Evolutionary conservation across 2,329 filamentous ascomycete species (phyloP), one percentile per base, ranked within the genome.

Genomic region (Phialophora verrucosa): DNA sequence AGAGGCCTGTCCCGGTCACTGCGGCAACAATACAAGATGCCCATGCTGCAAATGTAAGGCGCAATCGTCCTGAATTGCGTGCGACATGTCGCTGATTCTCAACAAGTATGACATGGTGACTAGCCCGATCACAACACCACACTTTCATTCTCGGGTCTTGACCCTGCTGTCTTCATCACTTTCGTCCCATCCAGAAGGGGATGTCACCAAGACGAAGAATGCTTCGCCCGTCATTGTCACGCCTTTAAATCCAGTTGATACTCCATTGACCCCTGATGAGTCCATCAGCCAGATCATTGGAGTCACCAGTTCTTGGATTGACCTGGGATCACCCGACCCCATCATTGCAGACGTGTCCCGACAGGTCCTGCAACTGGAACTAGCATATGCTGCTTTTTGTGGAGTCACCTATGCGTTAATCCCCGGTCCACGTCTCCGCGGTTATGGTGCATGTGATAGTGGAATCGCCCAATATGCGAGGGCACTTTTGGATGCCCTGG

Each of bases 301-400:
- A 14, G 89, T 90, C 65, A 88, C 88, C n/a, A 97, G 93, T 77
- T 87, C 92, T 5, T 98, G 94, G 94, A 94, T 97, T 71, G 93
- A 98, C 75, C 81, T 98, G 12, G 90, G 89, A 73, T 96, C 93
- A 2, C 81, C 88, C 1, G 90, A 97, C 76, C 91, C 93, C 6
- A 79, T 94, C 69, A 89, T 98, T 69, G 88, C 92, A 7, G 91
- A 91, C 76, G 85, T 98, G 65, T 97, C 94, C 42, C 88, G 91
- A 53, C 94, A 97, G 79, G 91, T 96, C 6, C 83, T 99, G 69
- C 93, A 93, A 76, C 84, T 97, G 47, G 95, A 99, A 77, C 86
- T 98, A 56, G 91, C 92, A 57, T 99, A 97, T 79, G 95, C 96
- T 70, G 93, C 92, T 69, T 99, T 98, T 79, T 97, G 93, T 75